A percentile compares a stretch with the other conserved stretches of the same genome.
These are phyloP conservation scores for Colletotrichum spaethianum DNA, from an alignment of 2,329 filamentous ascomycete species.

Conservation along the genomic window DNA sequence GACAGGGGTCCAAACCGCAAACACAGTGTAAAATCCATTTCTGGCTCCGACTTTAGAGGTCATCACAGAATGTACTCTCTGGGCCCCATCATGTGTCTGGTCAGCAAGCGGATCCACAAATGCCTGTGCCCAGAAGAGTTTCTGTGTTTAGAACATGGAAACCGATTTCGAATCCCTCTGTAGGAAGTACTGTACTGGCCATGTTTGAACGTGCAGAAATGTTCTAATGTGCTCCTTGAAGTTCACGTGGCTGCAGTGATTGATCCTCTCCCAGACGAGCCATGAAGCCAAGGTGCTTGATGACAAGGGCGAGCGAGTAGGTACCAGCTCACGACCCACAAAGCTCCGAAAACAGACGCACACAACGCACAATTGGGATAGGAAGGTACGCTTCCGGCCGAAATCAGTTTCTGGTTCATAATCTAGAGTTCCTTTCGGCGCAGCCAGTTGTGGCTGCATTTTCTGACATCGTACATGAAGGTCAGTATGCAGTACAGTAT, in stretches of 20 bases:
- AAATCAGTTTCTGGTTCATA: background rate
- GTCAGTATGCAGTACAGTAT: background rate
- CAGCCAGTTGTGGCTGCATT: background rate
- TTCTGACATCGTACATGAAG: background rate
- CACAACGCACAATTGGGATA: background rate
- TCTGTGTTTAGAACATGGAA: background rate
- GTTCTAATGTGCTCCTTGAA: background rate
- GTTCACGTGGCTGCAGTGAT: background rate
- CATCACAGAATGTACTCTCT: background rate
- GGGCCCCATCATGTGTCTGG: background rate
- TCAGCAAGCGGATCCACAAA: conserved; percentile 7
- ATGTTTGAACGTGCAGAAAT: background rate
- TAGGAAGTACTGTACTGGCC: too few relatives aligned
- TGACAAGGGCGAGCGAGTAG: background rate
- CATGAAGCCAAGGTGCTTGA: background rate
- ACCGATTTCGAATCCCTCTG: background rate
- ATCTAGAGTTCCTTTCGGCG: background rate
- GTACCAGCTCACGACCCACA: background rate
- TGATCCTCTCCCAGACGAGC: background rate
- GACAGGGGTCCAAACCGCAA: background rate
- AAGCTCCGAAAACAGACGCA: background rate
- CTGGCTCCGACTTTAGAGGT: background rate
- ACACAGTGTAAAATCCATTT: background rate
- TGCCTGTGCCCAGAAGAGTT: background rate
- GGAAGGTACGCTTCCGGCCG: background rate